These are phyloP conservation scores for Acer saccharum DNA, from an alignment of 345 rosid genomes.

Conservation along the genomic window DNA sequence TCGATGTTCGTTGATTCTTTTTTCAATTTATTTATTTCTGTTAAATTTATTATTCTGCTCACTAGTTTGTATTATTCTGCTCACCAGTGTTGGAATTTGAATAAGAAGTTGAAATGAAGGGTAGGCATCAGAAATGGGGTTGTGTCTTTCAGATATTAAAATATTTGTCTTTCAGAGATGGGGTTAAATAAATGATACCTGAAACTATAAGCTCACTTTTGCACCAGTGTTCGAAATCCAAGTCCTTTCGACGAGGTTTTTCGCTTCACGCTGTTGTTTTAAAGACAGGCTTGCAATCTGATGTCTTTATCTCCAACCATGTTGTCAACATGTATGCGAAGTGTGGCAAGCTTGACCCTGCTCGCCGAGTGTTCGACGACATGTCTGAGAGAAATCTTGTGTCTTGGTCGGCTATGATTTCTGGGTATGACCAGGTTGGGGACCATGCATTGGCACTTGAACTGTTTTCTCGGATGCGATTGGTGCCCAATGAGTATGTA, in stretches of 20 bases:
- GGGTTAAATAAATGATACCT: conserved; percentile 24
- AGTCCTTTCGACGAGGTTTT: conserved; percentile 39
- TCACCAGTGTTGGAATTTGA: no score
- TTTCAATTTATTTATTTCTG: no score
- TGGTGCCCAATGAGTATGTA: conserved; percentile 54
- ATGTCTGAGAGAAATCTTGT: conserved; percentile 57
- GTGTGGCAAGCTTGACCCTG: conserved; percentile 38
- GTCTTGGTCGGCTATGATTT: conserved; percentile 70
- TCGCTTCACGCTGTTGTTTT: conserved; percentile 48
- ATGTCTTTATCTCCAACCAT: conserved; percentile 50
- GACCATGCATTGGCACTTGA: conserved; percentile 37
- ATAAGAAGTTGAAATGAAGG: no score
- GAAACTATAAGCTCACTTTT: conserved; percentile 41
- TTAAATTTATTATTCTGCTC: no score
- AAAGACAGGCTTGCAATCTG: conserved; percentile 41
- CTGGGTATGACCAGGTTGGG: conserved; percentile 54
- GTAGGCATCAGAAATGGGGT: no score
- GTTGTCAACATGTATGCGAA: conserved; percentile 60
- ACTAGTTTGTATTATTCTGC: no score
- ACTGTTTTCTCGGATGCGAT: conserved; percentile 36
- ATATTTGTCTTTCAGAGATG: no score
- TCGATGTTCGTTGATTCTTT: no score
- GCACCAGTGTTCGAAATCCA: conserved; percentile 51
- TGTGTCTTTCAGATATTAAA: no score
- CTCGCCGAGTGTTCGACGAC: conserved; percentile 56